Conservation (phyloP, 1,284 basidiomycete species). For the Coniferiporia weirii region DNA sequence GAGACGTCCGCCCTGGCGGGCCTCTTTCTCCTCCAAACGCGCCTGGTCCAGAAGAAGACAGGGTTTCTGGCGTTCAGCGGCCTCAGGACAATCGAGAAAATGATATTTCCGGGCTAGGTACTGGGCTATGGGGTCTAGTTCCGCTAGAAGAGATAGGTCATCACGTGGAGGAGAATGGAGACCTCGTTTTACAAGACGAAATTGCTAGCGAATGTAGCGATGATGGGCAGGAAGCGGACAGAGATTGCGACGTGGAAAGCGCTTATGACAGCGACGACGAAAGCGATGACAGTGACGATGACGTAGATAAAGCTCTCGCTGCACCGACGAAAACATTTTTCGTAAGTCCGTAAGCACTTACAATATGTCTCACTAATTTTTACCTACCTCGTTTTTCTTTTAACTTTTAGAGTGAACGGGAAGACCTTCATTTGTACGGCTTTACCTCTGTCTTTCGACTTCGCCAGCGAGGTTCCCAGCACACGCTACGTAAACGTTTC, state of each 20-base stretch:
- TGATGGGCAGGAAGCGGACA: not conserved
- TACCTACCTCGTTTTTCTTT: not conserved
- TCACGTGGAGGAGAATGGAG: not conserved
- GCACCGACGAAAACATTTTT: slow-evolving; percentile 15
- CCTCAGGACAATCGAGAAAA: not conserved
- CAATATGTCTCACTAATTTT: not conserved
- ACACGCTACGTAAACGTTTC: slow-evolving; percentile 17
- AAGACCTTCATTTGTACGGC: slow-evolving; percentile 32
- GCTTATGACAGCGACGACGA: slow-evolving; percentile 11
- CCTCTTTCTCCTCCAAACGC: not conserved
- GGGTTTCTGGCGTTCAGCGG: not conserved
- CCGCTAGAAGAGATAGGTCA: not conserved
- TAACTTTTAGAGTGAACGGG: slow-evolving; percentile 29
- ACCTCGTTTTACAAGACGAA: not conserved
- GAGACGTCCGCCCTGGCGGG: not conserved
- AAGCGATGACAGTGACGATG: slow-evolving; percentile 11
- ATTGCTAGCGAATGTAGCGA: not conserved
- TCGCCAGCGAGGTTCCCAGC: slow-evolving; percentile 22
- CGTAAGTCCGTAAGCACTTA: not conserved
- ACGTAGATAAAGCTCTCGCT: slow-evolving; percentile 9
- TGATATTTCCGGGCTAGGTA: not conserved
- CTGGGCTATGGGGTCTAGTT: not conserved
- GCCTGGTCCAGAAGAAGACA: not conserved
- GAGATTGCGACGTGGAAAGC: slow-evolving; percentile 7
- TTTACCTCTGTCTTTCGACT: slow-evolving; percentile 35